phyloP scores from a whole-genome alignment of 169 alveolate species.

The Plasmodium billcollinsi region DNA sequence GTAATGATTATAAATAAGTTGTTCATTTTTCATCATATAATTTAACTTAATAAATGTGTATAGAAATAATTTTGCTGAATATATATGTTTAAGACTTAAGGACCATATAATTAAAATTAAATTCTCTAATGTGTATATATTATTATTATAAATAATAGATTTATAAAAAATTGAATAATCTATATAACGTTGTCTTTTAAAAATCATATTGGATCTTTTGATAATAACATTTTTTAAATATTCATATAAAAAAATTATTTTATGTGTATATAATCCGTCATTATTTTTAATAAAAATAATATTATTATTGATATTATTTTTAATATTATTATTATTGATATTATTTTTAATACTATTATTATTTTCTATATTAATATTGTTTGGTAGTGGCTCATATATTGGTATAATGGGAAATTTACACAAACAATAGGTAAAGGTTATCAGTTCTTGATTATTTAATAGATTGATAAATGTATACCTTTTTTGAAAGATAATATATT shows the following conservation, averaged over 20 bases:
- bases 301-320: background rate
- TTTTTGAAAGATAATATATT: conserved; percentile 19
- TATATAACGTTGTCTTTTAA: too few species aligned
- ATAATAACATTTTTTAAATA: conserved; percentile 58
- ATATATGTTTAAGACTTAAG: conserved; percentile 57
- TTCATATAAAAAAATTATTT: conserved; percentile 49
- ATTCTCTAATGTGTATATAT: conserved; percentile 24
- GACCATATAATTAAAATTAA: conserved; percentile 59
- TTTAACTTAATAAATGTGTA: conserved; percentile 33
- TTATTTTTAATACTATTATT: background rate
- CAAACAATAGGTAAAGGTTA: conserved; percentile 55
- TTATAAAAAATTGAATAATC: too few species aligned
- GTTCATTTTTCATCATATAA: conserved; percentile 3
- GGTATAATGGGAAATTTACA: conserved; percentile 56
- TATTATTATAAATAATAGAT: background rate
- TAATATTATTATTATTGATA: background rate
- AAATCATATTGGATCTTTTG: conserved; percentile 8
- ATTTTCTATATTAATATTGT: too few species aligned
- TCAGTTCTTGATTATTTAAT: conserved; percentile 33
- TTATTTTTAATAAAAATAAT: conserved; percentile 22
- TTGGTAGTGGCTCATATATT: background rate
- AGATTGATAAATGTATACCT: conserved; percentile 3
- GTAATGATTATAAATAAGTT: conserved; percentile 9
- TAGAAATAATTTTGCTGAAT: conserved; percentile 66
- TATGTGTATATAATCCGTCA: too few species aligned